Base-by-base conservation (phyloP, 495 filamentous ascomycete genomes). In the Lepraria neglecta region DNA sequence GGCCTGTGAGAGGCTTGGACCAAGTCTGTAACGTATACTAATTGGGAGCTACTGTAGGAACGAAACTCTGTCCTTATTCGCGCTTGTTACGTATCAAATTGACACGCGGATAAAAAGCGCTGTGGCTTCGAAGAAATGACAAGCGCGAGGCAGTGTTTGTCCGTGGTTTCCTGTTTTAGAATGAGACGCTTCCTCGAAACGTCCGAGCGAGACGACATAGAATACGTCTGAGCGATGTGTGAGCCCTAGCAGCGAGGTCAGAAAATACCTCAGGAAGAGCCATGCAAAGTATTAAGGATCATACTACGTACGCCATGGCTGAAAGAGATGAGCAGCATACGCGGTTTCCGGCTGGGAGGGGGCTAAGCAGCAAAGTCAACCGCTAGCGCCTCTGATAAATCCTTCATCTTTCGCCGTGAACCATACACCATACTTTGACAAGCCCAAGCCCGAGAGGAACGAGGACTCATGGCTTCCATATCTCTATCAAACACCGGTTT, bases 21-120 rank as follows among this genome's bases (percentile, higher is more conserved):
- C 30, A 44, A 51, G 21, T 51, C 46, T 52, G 38, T 56, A 51
- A 51, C 47, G 44, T 35, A 51, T 40, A 30, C 61, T 63, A 63
- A 48, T 50, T 27, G 57, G 47, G 43, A 64, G 58, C 65, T 67
- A 67, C 61, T 67, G 65, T 67, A 67, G 61, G 57, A 38, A 64
- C 65, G 58, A 52, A 38, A 53, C 28, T 61, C 46, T 54, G 38
- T 55, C 59, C 43, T 59, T 48, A 58, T 30, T 61, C 61, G 65
- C 54, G 45, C 62, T 44, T 64, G 40, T 67, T 44, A 60, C 62
- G 55, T 57, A 46, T 61, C 51, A 56, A 44, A 48, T 45, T 17
- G 59, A 56, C 40, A 45, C 51, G 59, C 42, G 59, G 51, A 48
- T 55, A 45, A 55, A 50, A 48, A 61, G 59, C 59, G 59, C 59